Evolutionary conservation across 768 basidiomycete species (phyloP).

Genomic region (Boletus sensibilis): DNA sequence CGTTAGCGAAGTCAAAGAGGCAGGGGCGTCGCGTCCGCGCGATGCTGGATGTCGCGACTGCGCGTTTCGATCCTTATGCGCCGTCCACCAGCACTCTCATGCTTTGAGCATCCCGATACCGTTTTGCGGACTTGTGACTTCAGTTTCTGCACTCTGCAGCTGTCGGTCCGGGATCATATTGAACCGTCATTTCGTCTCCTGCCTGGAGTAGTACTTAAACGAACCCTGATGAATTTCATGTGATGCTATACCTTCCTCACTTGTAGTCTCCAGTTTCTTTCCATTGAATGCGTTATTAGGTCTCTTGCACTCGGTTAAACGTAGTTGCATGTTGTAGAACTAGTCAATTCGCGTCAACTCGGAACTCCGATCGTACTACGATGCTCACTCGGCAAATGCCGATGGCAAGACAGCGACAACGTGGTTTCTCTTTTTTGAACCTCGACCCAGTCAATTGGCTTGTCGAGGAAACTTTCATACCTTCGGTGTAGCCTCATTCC

Average conservation of each 20-base stretch:
- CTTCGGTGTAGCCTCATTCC: constrained; percentile 34
- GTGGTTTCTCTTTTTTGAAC: not conserved
- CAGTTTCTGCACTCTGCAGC: not conserved
- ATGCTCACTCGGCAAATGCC: constrained; percentile 1
- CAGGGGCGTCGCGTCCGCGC: not conserved
- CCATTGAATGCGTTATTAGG: not conserved
- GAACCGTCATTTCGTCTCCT: not conserved
- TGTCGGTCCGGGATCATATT: not conserved
- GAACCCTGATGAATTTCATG: not conserved
- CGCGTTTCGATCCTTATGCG: constrained; percentile 5
- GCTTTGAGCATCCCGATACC: not conserved
- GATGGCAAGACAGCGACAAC: not conserved
- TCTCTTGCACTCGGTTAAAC: not conserved
- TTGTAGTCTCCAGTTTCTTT: not conserved
- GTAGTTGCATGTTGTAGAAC: no score
- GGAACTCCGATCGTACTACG: no score
- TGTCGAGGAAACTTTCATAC: constrained; percentile 10
- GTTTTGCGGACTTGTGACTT: not conserved
- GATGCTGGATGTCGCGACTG: not conserved
- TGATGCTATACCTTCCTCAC: not conserved
- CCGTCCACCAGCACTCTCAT: constrained; percentile 12
- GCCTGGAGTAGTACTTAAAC: no score
- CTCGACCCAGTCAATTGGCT: constrained; percentile 33
- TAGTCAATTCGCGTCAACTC: no score
- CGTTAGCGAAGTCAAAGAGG: constrained; percentile 9